Evolutionary conservation across 805 yeast species (phyloP).

Genomic region (Monosporozyma yasuniensis): DNA sequence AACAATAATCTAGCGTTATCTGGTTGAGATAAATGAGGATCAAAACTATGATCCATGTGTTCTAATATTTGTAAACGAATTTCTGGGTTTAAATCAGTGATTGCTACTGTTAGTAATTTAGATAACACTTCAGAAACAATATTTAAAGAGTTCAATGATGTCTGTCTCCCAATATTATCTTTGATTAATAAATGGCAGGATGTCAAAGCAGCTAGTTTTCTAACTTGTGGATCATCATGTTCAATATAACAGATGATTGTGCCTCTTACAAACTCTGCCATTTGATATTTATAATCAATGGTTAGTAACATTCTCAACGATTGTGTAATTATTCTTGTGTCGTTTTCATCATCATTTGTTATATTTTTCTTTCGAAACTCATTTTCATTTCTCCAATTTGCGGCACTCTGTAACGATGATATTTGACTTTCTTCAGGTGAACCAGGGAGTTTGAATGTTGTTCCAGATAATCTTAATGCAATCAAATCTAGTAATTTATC

Average conservation of each 20-base stretch:
- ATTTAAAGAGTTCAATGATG: slow-evolving; percentile 67
- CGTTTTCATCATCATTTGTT: slow-evolving; percentile 34
- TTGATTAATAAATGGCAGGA: slow-evolving; percentile 63
- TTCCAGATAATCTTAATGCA: slow-evolving; percentile 69
- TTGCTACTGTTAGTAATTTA: slow-evolving; percentile 66
- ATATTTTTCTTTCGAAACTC: slow-evolving; percentile 53
- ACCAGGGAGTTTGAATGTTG: slow-evolving; percentile 72
- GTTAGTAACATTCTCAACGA: slow-evolving; percentile 65
- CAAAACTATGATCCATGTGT: slow-evolving; percentile 64
- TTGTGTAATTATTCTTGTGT: slow-evolving; percentile 50
- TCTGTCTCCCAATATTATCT: slow-evolving; percentile 75
- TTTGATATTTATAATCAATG: slow-evolving; percentile 63
- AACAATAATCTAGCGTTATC: slow-evolving; percentile 75
- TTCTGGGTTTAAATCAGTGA: slow-evolving; percentile 80
- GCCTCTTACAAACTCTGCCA: slow-evolving; percentile 77
- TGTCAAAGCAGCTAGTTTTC: slow-evolving; percentile 74
- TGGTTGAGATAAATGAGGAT: slow-evolving; percentile 86
- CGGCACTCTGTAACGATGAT: slow-evolving; percentile 56
- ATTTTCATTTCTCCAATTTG: slow-evolving; percentile 65
- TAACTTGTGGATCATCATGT: slow-evolving; percentile 62
- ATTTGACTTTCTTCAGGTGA: slow-evolving; percentile 58
- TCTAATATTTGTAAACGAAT: slow-evolving; percentile 68
- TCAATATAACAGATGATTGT: slow-evolving; percentile 74
- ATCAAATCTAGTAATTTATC: slow-evolving; percentile 59
- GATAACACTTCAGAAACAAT: slow-evolving; percentile 78